Percentiles rank a stretch among this genome's conserved stretches.
These are phyloP conservation scores for Chlorophyllum brunneum DNA, from an alignment of 768 basidiomycete species.

Conservation along the genomic window DNA sequence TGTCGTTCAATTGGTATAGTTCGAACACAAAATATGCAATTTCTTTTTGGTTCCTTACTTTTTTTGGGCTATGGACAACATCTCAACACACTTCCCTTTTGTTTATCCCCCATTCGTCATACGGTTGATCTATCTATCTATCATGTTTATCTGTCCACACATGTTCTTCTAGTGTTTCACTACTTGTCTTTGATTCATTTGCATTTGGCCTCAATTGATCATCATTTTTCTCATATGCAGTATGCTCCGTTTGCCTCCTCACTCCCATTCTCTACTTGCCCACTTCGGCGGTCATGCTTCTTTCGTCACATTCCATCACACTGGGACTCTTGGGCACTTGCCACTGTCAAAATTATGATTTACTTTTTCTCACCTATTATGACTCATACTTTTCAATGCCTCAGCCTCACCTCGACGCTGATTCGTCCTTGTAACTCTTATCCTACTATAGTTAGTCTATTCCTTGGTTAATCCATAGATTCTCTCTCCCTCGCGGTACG, in stretches of 20 bases:
- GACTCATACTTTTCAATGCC: too few species aligned
- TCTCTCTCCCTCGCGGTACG: too few species aligned
- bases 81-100: background rate
- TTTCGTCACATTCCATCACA: background rate
- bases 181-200: background rate
- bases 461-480: too few species aligned
- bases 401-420: too few species aligned
- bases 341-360: background rate
- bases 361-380: too few species aligned
- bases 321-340: slow-evolving; percentile 4
- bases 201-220: background rate
- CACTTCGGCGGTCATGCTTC: background rate
- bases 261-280: background rate
- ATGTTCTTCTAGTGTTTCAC: background rate
- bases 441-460: too few species aligned
- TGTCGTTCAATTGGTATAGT: too few species aligned
- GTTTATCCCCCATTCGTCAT: background rate
- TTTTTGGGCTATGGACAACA: background rate
- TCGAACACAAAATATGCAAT: background rate
- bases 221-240: background rate
- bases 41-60: background rate
- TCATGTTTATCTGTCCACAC: background rate
- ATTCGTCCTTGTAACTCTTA: too few species aligned
- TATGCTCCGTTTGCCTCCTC: background rate
- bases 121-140: background rate